Percentiles rank a stretch among this genome's conserved stretches.
phyloP scores from a whole-genome alignment of 1,284 basidiomycete genomes.

The Cutaneotrichosporon cyanovorans region DNA sequence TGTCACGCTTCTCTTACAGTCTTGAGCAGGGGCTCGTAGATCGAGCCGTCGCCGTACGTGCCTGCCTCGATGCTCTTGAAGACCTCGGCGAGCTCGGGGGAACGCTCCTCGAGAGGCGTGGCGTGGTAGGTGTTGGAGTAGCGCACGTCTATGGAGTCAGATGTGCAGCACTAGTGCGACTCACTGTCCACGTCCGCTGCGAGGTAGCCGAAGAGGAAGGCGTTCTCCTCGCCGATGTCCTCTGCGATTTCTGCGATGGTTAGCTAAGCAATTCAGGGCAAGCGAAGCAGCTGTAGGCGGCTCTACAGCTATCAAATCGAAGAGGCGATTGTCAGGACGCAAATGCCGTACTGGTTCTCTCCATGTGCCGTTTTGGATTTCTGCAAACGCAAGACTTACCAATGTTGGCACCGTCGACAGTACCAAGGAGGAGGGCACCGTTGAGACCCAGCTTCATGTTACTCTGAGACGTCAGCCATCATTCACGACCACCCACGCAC shows the following conservation, averaged over 20 bases:
- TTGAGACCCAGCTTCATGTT: conserved; percentile 79
- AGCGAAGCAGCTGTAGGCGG: too few species aligned
- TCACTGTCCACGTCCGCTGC: conserved; percentile 55
- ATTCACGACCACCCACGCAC: conserved; percentile 11
- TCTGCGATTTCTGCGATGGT: conserved; percentile 86
- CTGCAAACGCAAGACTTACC: conserved; percentile 43
- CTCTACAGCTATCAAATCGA: too few species aligned
- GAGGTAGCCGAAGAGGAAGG: conserved; percentile 45
- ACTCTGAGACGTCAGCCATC: conserved; percentile 32
- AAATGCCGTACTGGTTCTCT: too few species aligned
- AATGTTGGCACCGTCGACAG: conserved; percentile 79
- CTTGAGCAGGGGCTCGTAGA: conserved; percentile 64
- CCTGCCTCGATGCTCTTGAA: conserved; percentile 64
- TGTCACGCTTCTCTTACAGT: conserved; percentile 6
- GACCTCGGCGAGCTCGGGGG: conserved; percentile 59
- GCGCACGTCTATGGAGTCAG: conserved; percentile 52
- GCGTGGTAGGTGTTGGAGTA: conserved; percentile 77
- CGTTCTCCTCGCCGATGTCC: conserved; percentile 65
- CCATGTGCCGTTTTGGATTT: too few species aligned
- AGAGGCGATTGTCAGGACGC: too few species aligned
- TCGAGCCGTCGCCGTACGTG: conserved; percentile 63
- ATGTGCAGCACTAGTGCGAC: neutral
- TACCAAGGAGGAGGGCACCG: conserved; percentile 59
- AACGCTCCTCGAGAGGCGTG: conserved; percentile 68
- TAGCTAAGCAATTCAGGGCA: too few species aligned